These are phyloP conservation scores for Exophiala lecanii-corni DNA, from an alignment of 2,329 filamentous ascomycete species.

Conservation along the genomic window DNA sequence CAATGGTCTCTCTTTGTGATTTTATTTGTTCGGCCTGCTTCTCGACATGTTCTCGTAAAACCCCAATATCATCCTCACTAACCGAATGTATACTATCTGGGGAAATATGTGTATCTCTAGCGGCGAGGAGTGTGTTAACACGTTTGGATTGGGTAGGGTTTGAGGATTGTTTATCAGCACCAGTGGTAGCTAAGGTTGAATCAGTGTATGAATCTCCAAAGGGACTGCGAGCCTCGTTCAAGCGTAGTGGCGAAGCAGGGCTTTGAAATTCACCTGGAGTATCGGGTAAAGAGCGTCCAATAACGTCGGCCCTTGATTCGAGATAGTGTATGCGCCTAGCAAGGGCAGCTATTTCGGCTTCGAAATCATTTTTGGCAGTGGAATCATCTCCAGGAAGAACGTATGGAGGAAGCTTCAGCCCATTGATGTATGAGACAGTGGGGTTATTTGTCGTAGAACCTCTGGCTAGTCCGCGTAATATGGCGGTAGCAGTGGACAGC, in stretches of 20 bases:
- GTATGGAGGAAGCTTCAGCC: conserved; percentile 51
- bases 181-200: conserved; percentile 34
- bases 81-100: conserved; percentile 50
- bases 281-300: conserved; percentile 63
- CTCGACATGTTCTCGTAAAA: conserved; percentile 83
- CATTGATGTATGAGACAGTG: conserved; percentile 44
- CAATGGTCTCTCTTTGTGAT: conserved; percentile 79
- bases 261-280: conserved; percentile 67
- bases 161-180: conserved; percentile 26
- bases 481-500: conserved; percentile 42
- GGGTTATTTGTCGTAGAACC: conserved; percentile 35
- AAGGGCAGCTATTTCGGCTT: conserved; percentile 76
- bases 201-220: conserved; percentile 28
- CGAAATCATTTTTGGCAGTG: conserved; percentile 70
- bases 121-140: conserved; percentile 34
- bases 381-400: conserved; percentile 73
- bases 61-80: conserved; percentile 77
- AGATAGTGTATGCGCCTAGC: conserved; percentile 73
- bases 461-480: conserved; percentile 44
- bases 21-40: conserved; percentile 90
- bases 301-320: conserved; percentile 67
- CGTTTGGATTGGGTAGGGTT: conserved; percentile 32
- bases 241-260: conserved; percentile 58
- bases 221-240: conserved; percentile 38
- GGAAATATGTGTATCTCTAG: conserved; percentile 36